phyloP scores from a whole-genome alignment of 768 basidiomycete genomes.

The Ramaria sp. region DNA sequence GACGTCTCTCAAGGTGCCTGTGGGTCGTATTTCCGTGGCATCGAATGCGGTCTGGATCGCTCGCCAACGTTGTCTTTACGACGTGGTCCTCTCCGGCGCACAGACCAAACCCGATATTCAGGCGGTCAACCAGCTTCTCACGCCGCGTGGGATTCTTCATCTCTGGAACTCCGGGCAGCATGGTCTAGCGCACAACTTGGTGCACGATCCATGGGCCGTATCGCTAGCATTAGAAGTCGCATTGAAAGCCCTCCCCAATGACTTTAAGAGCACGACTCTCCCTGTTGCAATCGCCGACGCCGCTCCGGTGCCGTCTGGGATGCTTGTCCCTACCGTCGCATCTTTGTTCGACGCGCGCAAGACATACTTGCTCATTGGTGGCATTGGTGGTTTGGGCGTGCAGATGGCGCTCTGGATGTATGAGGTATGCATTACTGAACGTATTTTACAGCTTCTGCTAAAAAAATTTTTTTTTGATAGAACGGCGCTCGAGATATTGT shows the following conservation, averaged over 20 bases:
- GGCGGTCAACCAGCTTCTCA: neutral
- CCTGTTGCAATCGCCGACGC: slow-evolving; percentile 11
- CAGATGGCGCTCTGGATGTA: slow-evolving; percentile 32
- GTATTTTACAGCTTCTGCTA: neutral
- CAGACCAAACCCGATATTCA: neutral
- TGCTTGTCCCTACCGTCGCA: slow-evolving; percentile 10
- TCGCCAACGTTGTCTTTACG: slow-evolving; percentile 1
- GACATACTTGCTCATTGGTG: slow-evolving; percentile 29
- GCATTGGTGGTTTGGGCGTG: slow-evolving; percentile 27
- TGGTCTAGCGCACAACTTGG: slow-evolving; percentile 8
- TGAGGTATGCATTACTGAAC: slow-evolving; percentile 18
- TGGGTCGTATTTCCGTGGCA: slow-evolving; percentile 3
- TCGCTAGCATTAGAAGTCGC: slow-evolving; percentile 12
- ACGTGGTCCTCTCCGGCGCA: slow-evolving; percentile 8
- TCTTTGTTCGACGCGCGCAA: slow-evolving; percentile 22
- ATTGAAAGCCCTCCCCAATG: neutral
- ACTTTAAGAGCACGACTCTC: neutral
- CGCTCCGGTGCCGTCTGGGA: neutral
- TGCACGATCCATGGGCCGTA: slow-evolving; percentile 12
- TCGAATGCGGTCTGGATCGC: slow-evolving; percentile 7
- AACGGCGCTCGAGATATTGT: slow-evolving; percentile 26
- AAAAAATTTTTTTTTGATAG: slow-evolving; percentile 15
- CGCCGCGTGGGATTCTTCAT: slow-evolving; percentile 3
- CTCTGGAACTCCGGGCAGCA: slow-evolving; percentile 9
- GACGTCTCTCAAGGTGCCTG: neutral